A percentile compares a stretch with the other conserved stretches of the same genome.
Evolutionary conservation across 2,329 filamentous ascomycete species (phyloP).

Genomic region (Colletotrichum lentis): DNA sequence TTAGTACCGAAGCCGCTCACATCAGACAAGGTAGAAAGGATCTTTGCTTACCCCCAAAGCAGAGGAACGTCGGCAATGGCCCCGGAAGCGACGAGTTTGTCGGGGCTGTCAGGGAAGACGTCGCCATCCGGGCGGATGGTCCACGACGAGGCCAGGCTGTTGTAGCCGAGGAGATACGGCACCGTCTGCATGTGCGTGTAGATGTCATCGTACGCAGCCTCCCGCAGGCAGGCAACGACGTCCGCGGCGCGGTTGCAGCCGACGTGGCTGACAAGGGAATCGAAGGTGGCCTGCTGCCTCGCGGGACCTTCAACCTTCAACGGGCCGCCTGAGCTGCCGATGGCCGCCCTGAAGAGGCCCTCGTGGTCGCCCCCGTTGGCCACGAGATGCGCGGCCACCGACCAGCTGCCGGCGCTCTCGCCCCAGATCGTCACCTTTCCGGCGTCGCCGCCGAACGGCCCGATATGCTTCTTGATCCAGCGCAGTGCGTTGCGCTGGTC

Average conservation of each 20-base stretch:
- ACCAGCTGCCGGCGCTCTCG: conserved; percentile 66
- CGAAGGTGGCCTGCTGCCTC: conserved; percentile 64
- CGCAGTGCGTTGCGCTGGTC: conserved; percentile 61
- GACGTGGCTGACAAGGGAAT: conserved; percentile 58
- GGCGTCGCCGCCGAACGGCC: conserved; percentile 61
- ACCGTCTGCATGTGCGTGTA: conserved; percentile 49
- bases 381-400: conserved; percentile 68
- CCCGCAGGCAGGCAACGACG: conserved; percentile 63
- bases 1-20: too few species aligned
- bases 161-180: conserved; percentile 63
- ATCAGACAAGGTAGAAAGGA: too few species aligned
- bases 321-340: conserved; percentile 68
- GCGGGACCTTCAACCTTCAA: conserved; percentile 60
- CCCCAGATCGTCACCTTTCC: conserved; percentile 62
- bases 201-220: conserved; percentile 7
- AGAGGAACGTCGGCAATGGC: conserved; percentile 66
- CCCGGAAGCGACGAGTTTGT: conserved; percentile 55
- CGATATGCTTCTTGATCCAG: conserved; percentile 63
- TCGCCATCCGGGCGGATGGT: conserved; percentile 67
- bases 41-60: conserved; percentile 48
- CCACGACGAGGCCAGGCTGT: conserved; percentile 66
- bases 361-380: conserved; percentile 68
- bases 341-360: conserved; percentile 68
- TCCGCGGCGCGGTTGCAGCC: conserved; percentile 61
- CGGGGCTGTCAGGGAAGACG: conserved; percentile 62